These are phyloP conservation scores for Ceratocystis colombiana DNA, from an alignment of 2,329 filamentous ascomycete genomes.

Conservation along the genomic window DNA sequence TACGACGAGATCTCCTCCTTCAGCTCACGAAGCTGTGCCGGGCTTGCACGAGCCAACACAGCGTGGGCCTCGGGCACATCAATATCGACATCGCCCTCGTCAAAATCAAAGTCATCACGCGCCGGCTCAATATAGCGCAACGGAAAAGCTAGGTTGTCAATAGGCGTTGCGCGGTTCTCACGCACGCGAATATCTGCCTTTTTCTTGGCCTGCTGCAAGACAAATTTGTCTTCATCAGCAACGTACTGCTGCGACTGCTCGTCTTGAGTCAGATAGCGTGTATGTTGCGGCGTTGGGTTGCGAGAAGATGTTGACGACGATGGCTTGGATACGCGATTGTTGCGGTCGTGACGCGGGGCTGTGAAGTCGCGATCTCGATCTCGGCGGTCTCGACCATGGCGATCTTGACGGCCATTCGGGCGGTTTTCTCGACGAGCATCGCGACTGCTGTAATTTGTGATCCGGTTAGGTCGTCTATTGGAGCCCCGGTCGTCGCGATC, in stretches of 20 bases:
- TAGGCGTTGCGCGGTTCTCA: slow-evolving; percentile 79
- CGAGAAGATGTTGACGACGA: slow-evolving; percentile 24
- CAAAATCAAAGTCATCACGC: slow-evolving; percentile 75
- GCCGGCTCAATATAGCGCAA: slow-evolving; percentile 79
- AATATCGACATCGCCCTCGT: slow-evolving; percentile 61
- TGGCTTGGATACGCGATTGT: slow-evolving; percentile 48
- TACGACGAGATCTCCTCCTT: slow-evolving; percentile 76
- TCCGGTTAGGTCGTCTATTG: not conserved
- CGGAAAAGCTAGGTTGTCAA: slow-evolving; percentile 88
- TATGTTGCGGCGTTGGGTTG: slow-evolving; percentile 2
- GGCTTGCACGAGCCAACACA: slow-evolving; percentile 55
- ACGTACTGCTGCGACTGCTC: slow-evolving; percentile 76
- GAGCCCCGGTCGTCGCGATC: not conserved
- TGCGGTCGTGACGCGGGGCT: slow-evolving; percentile 46
- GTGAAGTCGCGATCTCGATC: slow-evolving; percentile 41
- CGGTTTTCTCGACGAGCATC: not conserved
- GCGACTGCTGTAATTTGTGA: not conserved
- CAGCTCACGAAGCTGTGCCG: slow-evolving; percentile 59
- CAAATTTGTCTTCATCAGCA: slow-evolving; percentile 89
- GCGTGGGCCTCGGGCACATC: slow-evolving; percentile 69
- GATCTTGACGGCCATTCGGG: not conserved
- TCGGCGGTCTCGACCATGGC: slow-evolving; percentile 32
- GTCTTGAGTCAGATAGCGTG: slow-evolving; percentile 54
- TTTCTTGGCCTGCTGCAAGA: slow-evolving; percentile 93
- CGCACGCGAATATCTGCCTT: slow-evolving; percentile 92